phyloP scores from a whole-genome alignment of 2,329 filamentous ascomycete species.

The Trichoderma asperellum region DNA sequence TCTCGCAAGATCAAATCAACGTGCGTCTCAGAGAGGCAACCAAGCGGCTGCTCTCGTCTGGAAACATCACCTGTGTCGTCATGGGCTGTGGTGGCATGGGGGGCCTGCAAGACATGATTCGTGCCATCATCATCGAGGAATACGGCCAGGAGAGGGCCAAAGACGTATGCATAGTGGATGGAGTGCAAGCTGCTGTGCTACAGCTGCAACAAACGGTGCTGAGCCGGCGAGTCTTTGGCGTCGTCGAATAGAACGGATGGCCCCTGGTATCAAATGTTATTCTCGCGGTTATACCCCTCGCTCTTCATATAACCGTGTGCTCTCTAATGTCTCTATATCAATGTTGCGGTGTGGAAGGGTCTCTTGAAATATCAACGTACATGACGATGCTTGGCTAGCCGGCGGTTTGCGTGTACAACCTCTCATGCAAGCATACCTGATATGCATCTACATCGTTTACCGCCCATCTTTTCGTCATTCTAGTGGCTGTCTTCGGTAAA shows the following conservation, averaged over 20 bases:
- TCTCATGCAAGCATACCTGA: conserved; percentile 17
- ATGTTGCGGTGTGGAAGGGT: conserved; percentile 10
- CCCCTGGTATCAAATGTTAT: not conserved
- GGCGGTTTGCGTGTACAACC: not conserved
- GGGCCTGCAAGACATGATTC: conserved; percentile 77
- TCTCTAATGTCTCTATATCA: not conserved
- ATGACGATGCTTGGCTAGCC: conserved; percentile 5
- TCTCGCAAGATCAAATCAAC: conserved; percentile 66
- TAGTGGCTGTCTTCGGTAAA: not conserved
- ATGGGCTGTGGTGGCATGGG: conserved; percentile 93
- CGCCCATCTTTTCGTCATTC: not conserved
- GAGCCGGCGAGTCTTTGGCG: conserved; percentile 46
- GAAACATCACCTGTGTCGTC: conserved; percentile 69
- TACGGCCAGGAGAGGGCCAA: conserved; percentile 29
- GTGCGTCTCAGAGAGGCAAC: conserved; percentile 71
- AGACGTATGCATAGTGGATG: conserved; percentile 69
- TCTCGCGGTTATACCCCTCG: not conserved
- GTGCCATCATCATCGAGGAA: conserved; percentile 66
- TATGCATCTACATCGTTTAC: conserved; percentile 4
- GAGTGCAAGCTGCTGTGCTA: conserved; percentile 70
- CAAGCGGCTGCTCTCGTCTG: conserved; percentile 61
- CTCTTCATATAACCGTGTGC: not conserved
- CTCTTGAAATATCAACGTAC: not conserved
- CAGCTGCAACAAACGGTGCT: conserved; percentile 61
- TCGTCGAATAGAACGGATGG: conserved; percentile 22